Evolutionary conservation across 208 protist genomes (phyloP), one percentile per base, ranked within the genome.

Genomic region (Crithidia thermophila): DNA sequence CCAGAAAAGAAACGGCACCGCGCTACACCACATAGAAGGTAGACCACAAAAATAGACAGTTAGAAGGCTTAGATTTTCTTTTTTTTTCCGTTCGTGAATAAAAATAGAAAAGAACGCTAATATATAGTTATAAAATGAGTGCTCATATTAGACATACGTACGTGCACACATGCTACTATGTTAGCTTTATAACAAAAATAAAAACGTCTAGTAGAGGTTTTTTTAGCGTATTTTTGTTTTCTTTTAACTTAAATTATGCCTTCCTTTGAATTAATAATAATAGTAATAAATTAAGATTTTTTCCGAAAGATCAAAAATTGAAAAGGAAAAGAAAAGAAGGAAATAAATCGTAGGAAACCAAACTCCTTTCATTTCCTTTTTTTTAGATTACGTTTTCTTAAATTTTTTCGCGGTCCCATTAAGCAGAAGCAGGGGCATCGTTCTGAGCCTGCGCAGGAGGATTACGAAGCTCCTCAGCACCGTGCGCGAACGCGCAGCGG

Each of bases 401-500:
- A n/a, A n/a, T 59, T 27, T 5, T 20, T 25, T 60, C 25, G 55
- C 14, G n/a, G 37, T 27, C 57, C 27, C 39, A 8, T 51, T 51
- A 62, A n/a, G 53, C 43, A 53, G 45, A 55, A 50, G 50, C 37
- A 58, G 70, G 20, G 28, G 75, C 50, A 47, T 67, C 64, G 30
- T 59, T 55, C 37, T 71, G 75, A 18, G 49, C 39, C 31, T 71
- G 56, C 11, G 27, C 56, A 20, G 73, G 42, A 23, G 74, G 60
- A 11, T 53, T 67, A 27, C 76, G 66, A 4, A 94, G 68, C 72
- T 94, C 85, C 28, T 66, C 78, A n/a, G 77, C 51, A 18, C 88
- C 88, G 77, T 94, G 88, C 25, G 88, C 88, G 63, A 94, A 94
- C 20, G 88, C 88, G 63, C 88, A 94, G 40, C 84, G 80, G 62